Evolutionary conservation across 2,329 filamentous ascomycete genomes (phyloP), one percentile per base, ranked within the genome.

Genomic region (Pseudopithomyces maydicus): DNA sequence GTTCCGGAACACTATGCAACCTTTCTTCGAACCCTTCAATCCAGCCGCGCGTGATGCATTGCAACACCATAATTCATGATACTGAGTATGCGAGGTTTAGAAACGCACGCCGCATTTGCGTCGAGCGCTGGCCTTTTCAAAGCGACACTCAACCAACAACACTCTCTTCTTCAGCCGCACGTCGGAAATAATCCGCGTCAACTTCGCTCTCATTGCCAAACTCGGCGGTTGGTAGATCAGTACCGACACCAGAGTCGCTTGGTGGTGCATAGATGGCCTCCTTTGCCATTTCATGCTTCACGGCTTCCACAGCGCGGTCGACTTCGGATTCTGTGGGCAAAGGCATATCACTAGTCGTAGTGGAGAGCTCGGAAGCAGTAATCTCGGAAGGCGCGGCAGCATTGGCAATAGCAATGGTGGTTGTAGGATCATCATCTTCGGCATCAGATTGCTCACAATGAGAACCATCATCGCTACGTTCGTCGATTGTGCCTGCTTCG

Each of bases 171-270:
- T 75, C 74, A 6, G 72, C 74, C 2, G 65, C 67, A 1, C 74
- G 58, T 10, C 74, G 63, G 62, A 75, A 77, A 55, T 74, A 76
- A 54, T 76, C 74, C 19, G 71, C 71, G 50, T 73, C 68, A 0
- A 57, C 63, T 22, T 67, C 62, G 22, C 66, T 62, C 19, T 64
- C 58, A 8, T 62, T 57, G 1, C 57, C 64, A 23, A 73, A 52
- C 1, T 57, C 66, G 12, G 71, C 72, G 14, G 73, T 77, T 6
- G 73, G 67, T 6, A 76, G 22, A 57, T 78, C 76, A 1, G 71
- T 72, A 15, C 75, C 76, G 22, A 78, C 63, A 14, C 72, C 76
- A 6, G 73, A 76, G 52, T 78, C 76, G 43, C 64, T 70, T 5
- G 69, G 71, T 14, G 52, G 49, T 2, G 65, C 55, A 33, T 67